phyloP scores from a whole-genome alignment of 345 rosid genomes.

The Carallia brachiata region DNA sequence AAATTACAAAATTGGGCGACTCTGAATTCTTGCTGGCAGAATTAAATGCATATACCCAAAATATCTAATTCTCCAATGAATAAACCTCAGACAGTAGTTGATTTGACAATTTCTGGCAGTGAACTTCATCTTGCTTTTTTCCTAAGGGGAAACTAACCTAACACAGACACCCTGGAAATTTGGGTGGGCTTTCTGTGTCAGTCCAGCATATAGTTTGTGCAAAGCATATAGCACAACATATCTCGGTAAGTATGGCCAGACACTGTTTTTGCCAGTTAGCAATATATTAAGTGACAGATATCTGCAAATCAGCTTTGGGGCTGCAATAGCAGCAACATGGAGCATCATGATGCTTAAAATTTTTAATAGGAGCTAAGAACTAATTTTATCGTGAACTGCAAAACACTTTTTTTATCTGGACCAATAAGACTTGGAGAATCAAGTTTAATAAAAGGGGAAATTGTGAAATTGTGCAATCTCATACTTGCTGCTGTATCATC shows the following conservation, averaged over 20 bases:
- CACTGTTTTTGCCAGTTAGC: too few species aligned
- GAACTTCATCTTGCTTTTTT: too few species aligned
- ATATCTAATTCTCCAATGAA: background rate
- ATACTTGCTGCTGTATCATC: slow-evolving; percentile 41
- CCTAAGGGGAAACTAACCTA: background rate
- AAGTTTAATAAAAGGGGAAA: slow-evolving; percentile 7
- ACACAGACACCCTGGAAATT: background rate
- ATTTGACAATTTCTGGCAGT: background rate
- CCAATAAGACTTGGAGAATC: background rate
- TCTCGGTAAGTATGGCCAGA: too few species aligned
- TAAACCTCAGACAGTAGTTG: background rate
- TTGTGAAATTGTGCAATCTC: slow-evolving; percentile 13
- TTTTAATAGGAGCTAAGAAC: background rate
- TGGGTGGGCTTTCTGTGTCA: background rate
- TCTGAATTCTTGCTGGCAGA: background rate
- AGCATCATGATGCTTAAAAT: background rate
- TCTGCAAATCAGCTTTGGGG: background rate
- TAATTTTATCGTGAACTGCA: background rate
- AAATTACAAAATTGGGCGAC: slow-evolving; percentile 10
- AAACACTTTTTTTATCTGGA: background rate
- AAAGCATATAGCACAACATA: too few species aligned
- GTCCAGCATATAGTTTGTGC: background rate
- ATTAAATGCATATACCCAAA: background rate
- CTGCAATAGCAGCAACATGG: background rate
- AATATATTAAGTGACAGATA: too few species aligned